phyloP scores from a whole-genome alignment of 2,329 filamentous ascomycete genomes.

The Pseudopyrenochaeta lycopersici region DNA sequence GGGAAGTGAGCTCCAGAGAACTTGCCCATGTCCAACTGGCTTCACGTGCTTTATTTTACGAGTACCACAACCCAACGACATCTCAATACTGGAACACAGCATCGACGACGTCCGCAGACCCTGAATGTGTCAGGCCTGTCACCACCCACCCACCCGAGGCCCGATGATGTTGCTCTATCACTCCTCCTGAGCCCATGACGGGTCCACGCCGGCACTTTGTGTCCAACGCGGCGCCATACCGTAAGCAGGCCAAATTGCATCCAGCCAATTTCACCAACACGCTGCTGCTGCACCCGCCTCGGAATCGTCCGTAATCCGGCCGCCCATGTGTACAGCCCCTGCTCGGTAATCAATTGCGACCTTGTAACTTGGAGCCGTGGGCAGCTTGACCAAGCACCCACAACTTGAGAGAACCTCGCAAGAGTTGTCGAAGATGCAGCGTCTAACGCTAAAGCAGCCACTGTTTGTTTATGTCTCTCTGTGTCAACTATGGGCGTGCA shows the following conservation, averaged over 20 bases:
- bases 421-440: neutral
- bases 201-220: conserved; percentile 7
- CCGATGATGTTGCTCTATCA: neutral
- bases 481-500: neutral
- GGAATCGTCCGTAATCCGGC: neutral
- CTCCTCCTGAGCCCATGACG: neutral
- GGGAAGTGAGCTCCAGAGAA: neutral
- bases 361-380: neutral
- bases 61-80: neutral
- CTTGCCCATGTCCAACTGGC: neutral
- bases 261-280: neutral
- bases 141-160: neutral
- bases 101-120: neutral
- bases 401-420: neutral
- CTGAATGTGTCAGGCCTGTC: neutral
- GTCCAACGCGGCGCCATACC: neutral
- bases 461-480: conserved; percentile 1
- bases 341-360: neutral
- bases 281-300: neutral
- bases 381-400: neutral
- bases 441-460: neutral
- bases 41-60: neutral
- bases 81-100: neutral
- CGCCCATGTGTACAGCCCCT: neutral
- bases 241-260: conserved; percentile 7